phyloP scores from a whole-genome alignment of 148 eudicot species.

The Vaccinium myrtillus region DNA sequence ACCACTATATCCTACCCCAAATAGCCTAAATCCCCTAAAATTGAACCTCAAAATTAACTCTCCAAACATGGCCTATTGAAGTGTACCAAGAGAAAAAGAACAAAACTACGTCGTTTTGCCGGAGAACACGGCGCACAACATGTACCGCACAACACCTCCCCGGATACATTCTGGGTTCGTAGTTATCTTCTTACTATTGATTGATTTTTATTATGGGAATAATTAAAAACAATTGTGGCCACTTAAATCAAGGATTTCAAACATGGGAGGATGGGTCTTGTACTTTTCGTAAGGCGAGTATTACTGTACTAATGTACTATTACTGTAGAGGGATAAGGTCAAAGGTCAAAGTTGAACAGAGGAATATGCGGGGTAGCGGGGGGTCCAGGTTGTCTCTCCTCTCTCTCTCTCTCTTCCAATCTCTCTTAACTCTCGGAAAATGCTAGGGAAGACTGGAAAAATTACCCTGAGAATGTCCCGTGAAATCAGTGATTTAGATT shows the following conservation, averaged over 20 bases:
- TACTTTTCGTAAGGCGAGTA: neutral
- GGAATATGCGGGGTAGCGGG: constrained; percentile 58
- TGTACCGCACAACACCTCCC: too few species aligned
- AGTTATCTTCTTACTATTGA: neutral
- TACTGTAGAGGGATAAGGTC: constrained; percentile 20
- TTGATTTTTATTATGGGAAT: neutral
- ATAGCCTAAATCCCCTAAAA: too few species aligned
- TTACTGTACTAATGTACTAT: too few species aligned
- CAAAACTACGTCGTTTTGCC: too few species aligned
- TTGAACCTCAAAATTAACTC: too few species aligned
- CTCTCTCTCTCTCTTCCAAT: neutral
- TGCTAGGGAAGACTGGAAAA: too few species aligned
- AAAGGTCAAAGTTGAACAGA: constrained; percentile 62
- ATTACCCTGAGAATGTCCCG: too few species aligned
- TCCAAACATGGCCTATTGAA: too few species aligned
- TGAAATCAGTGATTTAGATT: too few species aligned
- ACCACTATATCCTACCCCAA: too few species aligned
- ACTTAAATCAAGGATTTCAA: neutral
- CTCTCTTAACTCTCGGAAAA: neutral
- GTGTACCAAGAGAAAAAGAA: too few species aligned
- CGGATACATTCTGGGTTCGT: neutral
- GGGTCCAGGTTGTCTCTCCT: constrained; percentile 48
- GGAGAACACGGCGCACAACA: too few species aligned
- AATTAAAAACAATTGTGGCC: neutral
- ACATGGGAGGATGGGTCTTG: neutral